Evolutionary conservation across 2,329 filamentous ascomycete genomes (phyloP), one percentile per base, ranked within the genome.

Genomic region (Phialophora chinensis): DNA sequence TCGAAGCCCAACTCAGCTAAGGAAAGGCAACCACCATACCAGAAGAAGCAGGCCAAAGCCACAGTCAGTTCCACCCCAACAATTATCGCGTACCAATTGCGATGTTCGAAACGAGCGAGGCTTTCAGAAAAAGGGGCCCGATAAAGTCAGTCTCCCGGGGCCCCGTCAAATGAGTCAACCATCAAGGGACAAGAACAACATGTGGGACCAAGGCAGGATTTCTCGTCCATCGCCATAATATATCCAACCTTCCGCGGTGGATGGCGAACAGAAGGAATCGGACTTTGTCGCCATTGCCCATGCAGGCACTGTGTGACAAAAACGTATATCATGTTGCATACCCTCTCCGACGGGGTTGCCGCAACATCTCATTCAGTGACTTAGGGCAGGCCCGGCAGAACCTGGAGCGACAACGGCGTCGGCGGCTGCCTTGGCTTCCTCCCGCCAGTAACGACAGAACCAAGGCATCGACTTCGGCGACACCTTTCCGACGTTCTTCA

Each of bases 401-500:
- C 38, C 12, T 6, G 38, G 38, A 44, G 38, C 14, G 49, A 27
- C 12, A 7, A 52, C 27, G 14, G 44, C 12, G 12, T 52, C 27
- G 14, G 20, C 8, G 12, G 23, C 14, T 27, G 11, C 33, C 8
- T 4, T n/a, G 8, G 49, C 23, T 23, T 67, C 35, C 2, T 55
- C 35, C 52, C 42, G 29, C 59, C 62, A 71, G 62, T 75, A 75
- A 1, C 35, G 55, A 2, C 27, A 17, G 42, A 77, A 74, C 23
- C 53, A 69, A 1, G 66, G 31, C 63, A 78, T 72, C 6, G 77
- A 76, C 3, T 60, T n/a, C 1, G 61, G 17, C 4, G 69, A 71
- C 2, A 82, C 74, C 11, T 64, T 67, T 0, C 81, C 80, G 4
- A 82, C 69, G 0, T 79, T 73, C 23, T 77, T 77, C 1, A 80